phyloP scores from a whole-genome alignment of 73 alveolate species.

The Uronychia binucleata region DNA sequence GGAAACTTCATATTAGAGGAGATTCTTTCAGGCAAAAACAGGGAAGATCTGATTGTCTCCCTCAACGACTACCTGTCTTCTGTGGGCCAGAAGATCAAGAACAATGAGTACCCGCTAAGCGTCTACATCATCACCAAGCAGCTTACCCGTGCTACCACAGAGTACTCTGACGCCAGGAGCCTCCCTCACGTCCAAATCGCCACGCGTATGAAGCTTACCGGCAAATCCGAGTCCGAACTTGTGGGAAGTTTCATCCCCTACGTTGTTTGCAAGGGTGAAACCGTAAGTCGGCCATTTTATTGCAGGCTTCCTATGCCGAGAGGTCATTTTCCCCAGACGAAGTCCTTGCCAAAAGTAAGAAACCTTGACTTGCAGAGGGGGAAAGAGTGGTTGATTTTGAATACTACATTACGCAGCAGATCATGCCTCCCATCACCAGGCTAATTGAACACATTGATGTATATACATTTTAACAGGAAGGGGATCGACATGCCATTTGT shows the following conservation, averaged over 20 bases:
- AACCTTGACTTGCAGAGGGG: conserved; percentile 15
- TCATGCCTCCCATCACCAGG: conserved; percentile 83
- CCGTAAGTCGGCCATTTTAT: conserved; percentile 28
- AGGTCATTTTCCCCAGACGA: conserved; percentile 90
- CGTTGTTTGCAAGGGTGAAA: conserved; percentile 80
- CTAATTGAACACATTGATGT: conserved; percentile 82
- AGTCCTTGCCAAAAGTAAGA: conserved; percentile 35
- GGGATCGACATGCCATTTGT: conserved; percentile 76
- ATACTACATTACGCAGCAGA: conserved; percentile 88
- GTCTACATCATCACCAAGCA: conserved; percentile 87
- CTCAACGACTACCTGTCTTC: conserved; percentile 78
- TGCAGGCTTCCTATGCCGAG: conserved; percentile 62
- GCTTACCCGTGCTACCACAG: conserved; percentile 87
- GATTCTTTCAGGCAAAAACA: conserved; percentile 79
- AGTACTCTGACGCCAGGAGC: conserved; percentile 76
- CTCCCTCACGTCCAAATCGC: conserved; percentile 97
- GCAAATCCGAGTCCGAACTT: conserved; percentile 73
- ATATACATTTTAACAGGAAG: too few species aligned
- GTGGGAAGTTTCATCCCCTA: conserved; percentile 86
- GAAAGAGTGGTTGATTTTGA: conserved; percentile 65
- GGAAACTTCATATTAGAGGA: conserved; percentile 80
- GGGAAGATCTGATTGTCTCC: conserved; percentile 84
- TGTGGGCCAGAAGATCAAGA: conserved; percentile 71
- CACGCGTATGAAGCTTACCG: conserved; percentile 74
- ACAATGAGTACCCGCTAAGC: conserved; percentile 64